These are phyloP conservation scores for Coemansia sp. DNA, from an alignment of 192 early-diverging fungal genomes.

Conservation along the genomic window DNA sequence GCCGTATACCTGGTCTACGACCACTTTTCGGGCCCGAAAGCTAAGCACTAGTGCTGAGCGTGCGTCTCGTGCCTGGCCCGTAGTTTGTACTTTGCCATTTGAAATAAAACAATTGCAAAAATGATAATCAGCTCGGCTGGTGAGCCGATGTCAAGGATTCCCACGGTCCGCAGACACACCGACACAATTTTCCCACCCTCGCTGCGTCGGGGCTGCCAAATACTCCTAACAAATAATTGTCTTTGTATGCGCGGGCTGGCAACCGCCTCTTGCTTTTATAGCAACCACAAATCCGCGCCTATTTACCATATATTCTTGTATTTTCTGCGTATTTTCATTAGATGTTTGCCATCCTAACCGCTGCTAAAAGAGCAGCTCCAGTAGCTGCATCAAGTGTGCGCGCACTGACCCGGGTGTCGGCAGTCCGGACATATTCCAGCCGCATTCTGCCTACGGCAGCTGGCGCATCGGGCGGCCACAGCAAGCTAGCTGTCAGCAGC, in stretches of 20 bases:
- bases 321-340: too few species aligned
- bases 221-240: background rate
- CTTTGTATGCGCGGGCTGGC: background rate
- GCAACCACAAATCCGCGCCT: background rate
- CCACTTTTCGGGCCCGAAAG: constrained; percentile 52
- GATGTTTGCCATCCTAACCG: background rate
- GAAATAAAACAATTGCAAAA: too few species aligned
- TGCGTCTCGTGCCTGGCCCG: background rate
- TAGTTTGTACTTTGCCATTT: constrained; percentile 5
- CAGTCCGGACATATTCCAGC: background rate
- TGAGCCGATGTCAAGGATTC: background rate
- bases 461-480: background rate
- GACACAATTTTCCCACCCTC: constrained; percentile 8
- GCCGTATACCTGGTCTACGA: constrained; percentile 70
- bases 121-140: too few species aligned
- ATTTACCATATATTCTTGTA: too few species aligned
- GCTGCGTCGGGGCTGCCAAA: background rate
- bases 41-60: constrained; percentile 20
- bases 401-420: background rate
- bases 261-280: background rate
- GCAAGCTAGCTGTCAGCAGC: background rate
- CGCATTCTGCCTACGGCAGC: background rate
- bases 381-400: background rate
- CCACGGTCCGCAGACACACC: background rate
- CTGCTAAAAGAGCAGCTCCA: background rate